Evolutionary conservation across 1,284 basidiomycete genomes (phyloP).

Genomic region (Ganoderma meredithae): DNA sequence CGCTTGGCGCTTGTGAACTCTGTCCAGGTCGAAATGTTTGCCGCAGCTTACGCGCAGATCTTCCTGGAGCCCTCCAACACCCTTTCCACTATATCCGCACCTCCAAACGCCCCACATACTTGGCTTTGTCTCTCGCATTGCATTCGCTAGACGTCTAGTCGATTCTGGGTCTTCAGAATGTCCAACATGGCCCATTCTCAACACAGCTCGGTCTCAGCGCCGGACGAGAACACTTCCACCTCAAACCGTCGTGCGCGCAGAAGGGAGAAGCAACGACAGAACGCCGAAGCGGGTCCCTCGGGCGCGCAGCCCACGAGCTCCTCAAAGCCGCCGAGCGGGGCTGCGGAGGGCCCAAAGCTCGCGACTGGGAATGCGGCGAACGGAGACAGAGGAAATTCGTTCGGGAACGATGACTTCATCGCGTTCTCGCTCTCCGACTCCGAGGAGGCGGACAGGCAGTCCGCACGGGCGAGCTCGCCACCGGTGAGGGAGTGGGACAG

Average conservation of each 20-base stretch:
- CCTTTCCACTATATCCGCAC: neutral
- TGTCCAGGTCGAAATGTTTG: neutral
- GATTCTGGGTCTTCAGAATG: slow-evolving; percentile 9
- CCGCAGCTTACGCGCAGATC: neutral
- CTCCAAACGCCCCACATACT: neutral
- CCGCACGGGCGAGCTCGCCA: slow-evolving; percentile 40
- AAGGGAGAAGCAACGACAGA: slow-evolving; percentile 30
- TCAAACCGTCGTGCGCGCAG: slow-evolving; percentile 34
- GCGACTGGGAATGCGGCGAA: neutral
- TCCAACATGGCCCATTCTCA: slow-evolving; percentile 27
- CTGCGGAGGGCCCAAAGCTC: neutral
- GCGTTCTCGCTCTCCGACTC: slow-evolving; percentile 53
- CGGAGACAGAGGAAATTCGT: slow-evolving; percentile 21
- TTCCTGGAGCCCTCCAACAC: neutral
- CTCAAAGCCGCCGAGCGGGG: neutral
- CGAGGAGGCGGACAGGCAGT: slow-evolving; percentile 44
- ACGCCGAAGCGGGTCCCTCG: slow-evolving; percentile 35
- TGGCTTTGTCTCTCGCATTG: neutral
- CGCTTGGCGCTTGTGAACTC: neutral
- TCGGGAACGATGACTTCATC: slow-evolving; percentile 66
- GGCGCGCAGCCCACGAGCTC: neutral
- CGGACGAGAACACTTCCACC: slow-evolving; percentile 17
- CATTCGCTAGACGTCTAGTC: neutral
- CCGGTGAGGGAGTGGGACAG: slow-evolving; percentile 54
- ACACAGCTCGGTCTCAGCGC: slow-evolving; percentile 19